Evolutionary conservation across 2,329 filamentous ascomycete species (phyloP).

Genomic region (Monosporascus sp.): DNA sequence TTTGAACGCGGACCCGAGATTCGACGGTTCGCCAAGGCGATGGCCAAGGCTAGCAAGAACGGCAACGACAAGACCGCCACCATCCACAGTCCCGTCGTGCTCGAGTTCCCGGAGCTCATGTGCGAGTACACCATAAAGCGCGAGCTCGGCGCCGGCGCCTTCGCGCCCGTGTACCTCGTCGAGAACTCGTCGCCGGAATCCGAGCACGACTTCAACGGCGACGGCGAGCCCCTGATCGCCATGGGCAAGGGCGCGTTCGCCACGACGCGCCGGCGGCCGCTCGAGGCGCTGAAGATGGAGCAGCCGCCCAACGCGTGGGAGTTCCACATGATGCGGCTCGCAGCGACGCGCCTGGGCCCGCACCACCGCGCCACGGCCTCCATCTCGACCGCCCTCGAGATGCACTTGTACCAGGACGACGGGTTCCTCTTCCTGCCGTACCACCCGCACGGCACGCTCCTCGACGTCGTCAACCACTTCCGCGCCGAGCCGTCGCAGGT

Average conservation of each 20-base stretch:
- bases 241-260: slow-evolving; percentile 61
- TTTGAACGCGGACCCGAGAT: slow-evolving; percentile 70
- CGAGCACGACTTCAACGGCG: slow-evolving; percentile 34
- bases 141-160: slow-evolving; percentile 88
- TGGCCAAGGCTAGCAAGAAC: slow-evolving; percentile 50
- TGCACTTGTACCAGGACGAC: slow-evolving; percentile 88
- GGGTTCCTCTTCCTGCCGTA: slow-evolving; percentile 85
- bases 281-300: slow-evolving; percentile 95
- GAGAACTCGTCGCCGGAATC: slow-evolving; percentile 59
- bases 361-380: slow-evolving; percentile 68
- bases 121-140: slow-evolving; percentile 72
- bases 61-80: slow-evolving; percentile 58
- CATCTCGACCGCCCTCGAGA: slow-evolving; percentile 77
- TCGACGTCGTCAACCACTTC: slow-evolving; percentile 90
- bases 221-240: slow-evolving; percentile 34
- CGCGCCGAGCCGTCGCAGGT: slow-evolving; percentile 64
- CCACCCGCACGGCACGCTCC: slow-evolving; percentile 81
- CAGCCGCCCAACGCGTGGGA: slow-evolving; percentile 86
- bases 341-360: slow-evolving; percentile 68
- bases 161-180: slow-evolving; percentile 89
- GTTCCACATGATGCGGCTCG: slow-evolving; percentile 88
- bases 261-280: slow-evolving; percentile 46
- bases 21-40: slow-evolving; percentile 69
- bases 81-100: slow-evolving; percentile 52
- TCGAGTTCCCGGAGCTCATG: slow-evolving; percentile 61